Evolutionary conservation across 2,329 filamentous ascomycete genomes (phyloP), one percentile per base, ranked within the genome.

Genomic region (Aspergillus neoniger): DNA sequence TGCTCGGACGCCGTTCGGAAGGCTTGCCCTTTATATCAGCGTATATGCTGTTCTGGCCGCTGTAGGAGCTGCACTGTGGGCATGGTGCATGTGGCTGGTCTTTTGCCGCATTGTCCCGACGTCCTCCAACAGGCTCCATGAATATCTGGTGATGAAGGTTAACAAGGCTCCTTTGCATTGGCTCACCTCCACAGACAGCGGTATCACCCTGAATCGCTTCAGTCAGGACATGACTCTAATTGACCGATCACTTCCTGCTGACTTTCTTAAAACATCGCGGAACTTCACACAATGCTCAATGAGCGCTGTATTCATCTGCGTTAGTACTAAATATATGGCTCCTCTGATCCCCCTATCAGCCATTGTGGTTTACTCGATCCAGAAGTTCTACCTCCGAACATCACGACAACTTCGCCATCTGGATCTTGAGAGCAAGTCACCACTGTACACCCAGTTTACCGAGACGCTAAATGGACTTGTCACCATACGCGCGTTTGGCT

Each of bases 121-220:
- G 12, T 54, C 51, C 4, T 39, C 51, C 2, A 54, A n/a, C 32
- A 21, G 21, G 17, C 51, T 54, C 6, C 51, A 54, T 70, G 53
- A 73, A 63, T 12, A 76, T 55, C 9, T 74, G 58, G 51, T 72
- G 61, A 8, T 36, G 4, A 19, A 76, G 59, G 1, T 86, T 85
- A 62, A 87, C 88, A 12, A 84, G 71, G 62, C 51, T n/a, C 51
- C 51, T 19, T 28, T 54, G 25, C 15, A 25, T 15, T 54, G 32
- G 32, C 21, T 41, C 38, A 25, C 51, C 15, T 28, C 36, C 15
- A 54, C 36, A 14, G 51, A 54, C 51, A 54, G 15, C 9, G 51
- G 51, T 1, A 36, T 54, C 19, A 30, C 38, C 36, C 21, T 54
- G 19, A 54, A 54, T 32, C 51, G 36, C 12, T 54, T 43, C 36